Base-by-base conservation (phyloP, 768 basidiomycete genomes). In the Tephrocybe rancida region DNA sequence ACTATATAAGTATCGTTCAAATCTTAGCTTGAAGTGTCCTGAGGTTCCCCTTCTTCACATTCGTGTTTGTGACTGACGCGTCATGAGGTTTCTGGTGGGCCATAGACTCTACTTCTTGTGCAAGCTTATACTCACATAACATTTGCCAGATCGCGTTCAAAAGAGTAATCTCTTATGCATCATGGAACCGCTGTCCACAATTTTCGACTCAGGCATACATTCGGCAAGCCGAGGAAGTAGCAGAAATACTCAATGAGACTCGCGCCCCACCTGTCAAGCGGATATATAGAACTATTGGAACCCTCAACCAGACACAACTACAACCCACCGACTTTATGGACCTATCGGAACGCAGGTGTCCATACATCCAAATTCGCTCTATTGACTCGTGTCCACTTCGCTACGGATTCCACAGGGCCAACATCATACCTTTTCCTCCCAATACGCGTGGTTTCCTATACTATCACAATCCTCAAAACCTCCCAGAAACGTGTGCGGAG, bases 381-480 rank as follows among this genome's bases (percentile, higher is more conserved):
- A 13, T 9, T 24, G 46, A 32, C 21, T 14, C 30, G 13, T 34
- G 30, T 21, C 30, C 34, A 14, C 10, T 47, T 10, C 30, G 34
- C 11, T 47, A 47, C 21, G 30, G 7, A 22, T 37, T n/a, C 14
- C 34, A 21, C 13, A 6, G 13, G 7, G n/a, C 4, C 32, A n/a
- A 35, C 13, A 18, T 34, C 22, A 21, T 50, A 8, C 37, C 43
- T 16, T 58, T 58, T 29, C 57, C 57, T 13, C 26, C 34, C 14
- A 22, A 39, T 30, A 41, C 57, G 5, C 52, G 26, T 24, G 57
- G 57, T 13, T 58, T 58, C 29, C 42, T 58, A 3, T 54, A 58
- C 32, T 58, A 58, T 27, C 26, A 54, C 34, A 8, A 13, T 27
- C 48, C 46, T 2, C 32, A 19, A 1, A 44, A 44, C 19, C 47